phyloP scores from a whole-genome alignment of 1,139 yeast species.

The Hansenula anomala region DNA sequence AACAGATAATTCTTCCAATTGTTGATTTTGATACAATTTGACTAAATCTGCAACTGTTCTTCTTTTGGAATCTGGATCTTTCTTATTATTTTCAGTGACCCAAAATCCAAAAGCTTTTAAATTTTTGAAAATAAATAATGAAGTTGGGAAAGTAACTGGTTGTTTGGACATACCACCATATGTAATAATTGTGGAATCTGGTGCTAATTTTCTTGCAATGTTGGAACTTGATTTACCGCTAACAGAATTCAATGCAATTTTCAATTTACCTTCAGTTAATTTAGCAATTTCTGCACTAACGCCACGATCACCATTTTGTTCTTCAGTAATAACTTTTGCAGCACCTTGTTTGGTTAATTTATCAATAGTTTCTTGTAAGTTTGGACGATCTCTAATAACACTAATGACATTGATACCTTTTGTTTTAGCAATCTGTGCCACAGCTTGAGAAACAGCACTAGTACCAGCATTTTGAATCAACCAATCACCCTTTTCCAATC shows the following conservation, averaged over 20 bases:
- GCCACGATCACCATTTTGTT: constrained; percentile 65
- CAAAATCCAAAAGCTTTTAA: constrained; percentile 87
- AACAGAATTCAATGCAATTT: constrained; percentile 84
- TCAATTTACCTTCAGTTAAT: constrained; percentile 57
- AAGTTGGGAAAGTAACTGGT: constrained; percentile 86
- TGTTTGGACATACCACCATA: constrained; percentile 98
- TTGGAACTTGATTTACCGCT: constrained; percentile 85
- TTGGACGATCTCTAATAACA: constrained; percentile 81
- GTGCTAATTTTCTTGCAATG: constrained; percentile 74
- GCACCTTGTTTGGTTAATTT: constrained; percentile 73
- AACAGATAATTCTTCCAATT: constrained; percentile 56
- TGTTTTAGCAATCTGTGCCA: constrained; percentile 77
- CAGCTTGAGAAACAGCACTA: constrained; percentile 93
- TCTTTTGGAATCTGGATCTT: constrained; percentile 57
- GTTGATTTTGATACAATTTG: constrained; percentile 59
- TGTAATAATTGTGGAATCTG: constrained; percentile 73
- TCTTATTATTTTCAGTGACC: constrained; percentile 76
- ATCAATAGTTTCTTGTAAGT: constrained; percentile 48
- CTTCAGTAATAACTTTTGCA: constrained; percentile 85
- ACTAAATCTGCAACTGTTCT: constrained; percentile 58
- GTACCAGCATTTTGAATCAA: constrained; percentile 95
- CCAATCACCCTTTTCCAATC: constrained; percentile 77
- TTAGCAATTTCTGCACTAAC: constrained; percentile 57
- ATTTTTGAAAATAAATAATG: constrained; percentile 85
- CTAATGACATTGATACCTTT: constrained; percentile 81